These are phyloP conservation scores for Tetrahymena malaccensis DNA, from an alignment of 73 alveolate genomes.

Conservation along the genomic window DNA sequence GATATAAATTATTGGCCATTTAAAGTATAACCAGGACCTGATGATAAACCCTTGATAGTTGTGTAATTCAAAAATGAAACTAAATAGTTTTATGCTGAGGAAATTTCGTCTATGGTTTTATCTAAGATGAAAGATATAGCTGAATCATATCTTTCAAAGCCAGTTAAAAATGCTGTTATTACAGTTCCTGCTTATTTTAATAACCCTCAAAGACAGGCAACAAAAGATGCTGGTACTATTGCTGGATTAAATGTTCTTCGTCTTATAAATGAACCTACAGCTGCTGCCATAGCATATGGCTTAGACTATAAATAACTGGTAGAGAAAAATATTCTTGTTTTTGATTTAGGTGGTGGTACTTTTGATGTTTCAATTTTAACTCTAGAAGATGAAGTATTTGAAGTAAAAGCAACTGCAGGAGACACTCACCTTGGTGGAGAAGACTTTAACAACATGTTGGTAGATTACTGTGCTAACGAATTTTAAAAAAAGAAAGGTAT, in stretches of 20 bases:
- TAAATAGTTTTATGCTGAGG: slow-evolving; percentile 76
- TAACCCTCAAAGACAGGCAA: slow-evolving; percentile 92
- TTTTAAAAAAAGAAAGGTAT: not conserved
- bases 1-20: slow-evolving; percentile 71
- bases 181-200: slow-evolving; percentile 91
- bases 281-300: slow-evolving; percentile 70
- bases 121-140: slow-evolving; percentile 62
- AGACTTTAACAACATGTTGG: slow-evolving; percentile 3
- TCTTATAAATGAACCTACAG: slow-evolving; percentile 61
- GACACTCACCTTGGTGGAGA: slow-evolving; percentile 52
- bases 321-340: slow-evolving; percentile 30
- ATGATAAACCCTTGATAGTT: slow-evolving; percentile 55
- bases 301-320: not conserved
- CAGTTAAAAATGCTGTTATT: slow-evolving; percentile 77
- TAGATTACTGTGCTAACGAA: not conserved
- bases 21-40: slow-evolving; percentile 44
- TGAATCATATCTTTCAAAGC: slow-evolving; percentile 63
- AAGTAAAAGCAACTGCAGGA: slow-evolving; percentile 44
- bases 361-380: slow-evolving; percentile 48
- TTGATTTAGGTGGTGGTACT: slow-evolving; percentile 63
- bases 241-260: slow-evolving; percentile 45
- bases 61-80: slow-evolving; percentile 38
- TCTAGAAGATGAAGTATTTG: slow-evolving; percentile 39
- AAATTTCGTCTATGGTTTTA: slow-evolving; percentile 74
- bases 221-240: slow-evolving; percentile 91